Base-by-base conservation (phyloP, 768 basidiomycete genomes). In the Suillus variegatus region DNA sequence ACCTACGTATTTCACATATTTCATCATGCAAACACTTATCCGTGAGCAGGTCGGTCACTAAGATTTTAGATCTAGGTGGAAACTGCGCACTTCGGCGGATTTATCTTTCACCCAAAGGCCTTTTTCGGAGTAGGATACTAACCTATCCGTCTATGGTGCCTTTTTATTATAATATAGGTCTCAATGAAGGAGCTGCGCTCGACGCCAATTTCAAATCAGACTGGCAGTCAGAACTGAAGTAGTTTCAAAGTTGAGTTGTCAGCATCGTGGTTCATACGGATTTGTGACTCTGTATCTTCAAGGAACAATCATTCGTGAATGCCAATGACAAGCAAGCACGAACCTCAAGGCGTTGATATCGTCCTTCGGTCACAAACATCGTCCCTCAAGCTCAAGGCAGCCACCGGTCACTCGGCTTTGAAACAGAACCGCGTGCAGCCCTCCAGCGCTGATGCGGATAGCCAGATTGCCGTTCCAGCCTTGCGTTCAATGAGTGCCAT, bases 401-500 rank as follows among this genome's bases (percentile, higher is more conserved):
- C 18, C 32, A 55, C 35, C 35, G 35, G 32, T 36, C 20, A 6
- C 35, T 55, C 54, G 12, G 36, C 35, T 36, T 55, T 55, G 32
- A 36, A 55, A 36, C 35, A 36, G 20, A 12, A 36, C 6, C 6
- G 12, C 20, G 20, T 55, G 12, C 35, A 20, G 6, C 35, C 54
- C 12, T n/a, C 35, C 35, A n/a, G 12, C 54, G 10, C 35, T 55
- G 20, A 55, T n/a, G 12, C 20, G 6, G 35, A 55, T 7, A 36
- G 12, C 35, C 35, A 32, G 65, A 68, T 72, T 68, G 28, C 57
- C 16, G 28, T 69, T 64, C 78, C 75, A 13, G 66, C 70, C 35
- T 67, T 80, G 55, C 73, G 77, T 32, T 82, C 81, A 44, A 65
- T 68, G 46, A 71, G 75, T 8, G 77, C 80, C 55, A 86, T 86